Percentiles rank a stretch among this genome's conserved stretches.
Conservation (phyloP, 1,284 basidiomycete species). For the Fomitiporia mediterranea region DNA sequence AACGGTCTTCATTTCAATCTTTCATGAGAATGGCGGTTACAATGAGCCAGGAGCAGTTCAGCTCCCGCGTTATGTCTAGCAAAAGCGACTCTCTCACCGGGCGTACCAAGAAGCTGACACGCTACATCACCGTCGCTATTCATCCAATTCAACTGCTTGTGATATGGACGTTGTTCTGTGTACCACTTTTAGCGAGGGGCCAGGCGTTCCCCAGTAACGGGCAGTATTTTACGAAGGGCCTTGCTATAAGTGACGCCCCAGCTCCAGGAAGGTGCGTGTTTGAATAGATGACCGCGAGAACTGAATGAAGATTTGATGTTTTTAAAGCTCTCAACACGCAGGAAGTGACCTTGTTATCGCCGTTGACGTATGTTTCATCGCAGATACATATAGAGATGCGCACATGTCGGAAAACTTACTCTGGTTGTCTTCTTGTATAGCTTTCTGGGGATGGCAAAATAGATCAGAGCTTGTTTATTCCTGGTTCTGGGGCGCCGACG, state of each 20-base stretch:
- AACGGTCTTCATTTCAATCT: not conserved
- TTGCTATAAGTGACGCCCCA: slow-evolving; percentile 47
- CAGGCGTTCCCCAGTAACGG: slow-evolving; percentile 32
- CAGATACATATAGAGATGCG: not conserved
- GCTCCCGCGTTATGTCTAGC: not conserved
- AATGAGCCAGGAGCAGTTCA: not conserved
- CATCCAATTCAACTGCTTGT: slow-evolving; percentile 21
- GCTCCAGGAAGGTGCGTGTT: slow-evolving; percentile 37
- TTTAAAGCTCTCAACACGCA: slow-evolving; percentile 29
- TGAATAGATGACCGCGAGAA: not conserved
- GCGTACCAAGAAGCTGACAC: not conserved
- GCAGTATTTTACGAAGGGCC: slow-evolving; percentile 42
- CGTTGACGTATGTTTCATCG: slow-evolving; percentile 38
- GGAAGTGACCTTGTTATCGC: slow-evolving; percentile 38
- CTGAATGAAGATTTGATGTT: not conserved
- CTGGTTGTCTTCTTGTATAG: slow-evolving; percentile 25
- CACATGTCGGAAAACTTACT: not conserved
- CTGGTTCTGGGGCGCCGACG: slow-evolving; percentile 36
- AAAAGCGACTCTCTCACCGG: not conserved
- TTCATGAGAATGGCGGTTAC: not conserved
- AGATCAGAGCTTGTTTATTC: slow-evolving; percentile 30
- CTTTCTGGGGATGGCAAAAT: slow-evolving; percentile 45
- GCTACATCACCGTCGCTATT: not conserved
- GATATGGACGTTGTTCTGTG: slow-evolving; percentile 11
- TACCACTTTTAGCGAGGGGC: slow-evolving; percentile 21